A percentile compares a stretch with the other conserved stretches of the same genome.
phyloP scores from a whole-genome alignment of 2,329 filamentous ascomycete species.

The Paracoccidioides lutzii region DNA sequence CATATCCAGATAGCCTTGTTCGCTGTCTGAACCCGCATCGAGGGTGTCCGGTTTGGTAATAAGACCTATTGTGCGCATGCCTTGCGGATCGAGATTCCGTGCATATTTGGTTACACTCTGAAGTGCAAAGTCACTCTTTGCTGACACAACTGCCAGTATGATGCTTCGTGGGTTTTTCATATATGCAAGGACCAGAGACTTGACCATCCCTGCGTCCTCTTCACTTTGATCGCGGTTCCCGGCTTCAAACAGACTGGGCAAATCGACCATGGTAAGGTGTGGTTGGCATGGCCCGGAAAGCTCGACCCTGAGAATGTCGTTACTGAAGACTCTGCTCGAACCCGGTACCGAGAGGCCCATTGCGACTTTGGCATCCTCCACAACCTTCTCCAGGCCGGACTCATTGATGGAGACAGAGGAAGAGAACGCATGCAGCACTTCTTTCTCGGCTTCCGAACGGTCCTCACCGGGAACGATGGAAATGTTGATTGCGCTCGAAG shows the following conservation, averaged over 20 bases:
- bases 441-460: no score
- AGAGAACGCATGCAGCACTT: no score
- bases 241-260: constrained; percentile 9
- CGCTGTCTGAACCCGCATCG: constrained; percentile 15
- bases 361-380: constrained; percentile 6
- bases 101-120: constrained; percentile 42
- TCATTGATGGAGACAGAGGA: no score
- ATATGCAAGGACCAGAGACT: constrained; percentile 27
- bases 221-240: constrained; percentile 8
- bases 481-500: no score
- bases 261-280: constrained; percentile 10
- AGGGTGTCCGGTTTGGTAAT: constrained; percentile 24
- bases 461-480: no score
- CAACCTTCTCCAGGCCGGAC: no score
- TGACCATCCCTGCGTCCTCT: constrained; percentile 12
- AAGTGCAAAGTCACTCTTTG: constrained; percentile 40
- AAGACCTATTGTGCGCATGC: constrained; percentile 20
- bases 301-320: constrained; percentile 7
- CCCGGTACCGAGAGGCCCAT: constrained; percentile 13
- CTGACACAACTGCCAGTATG: constrained; percentile 43
- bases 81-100: constrained; percentile 14
- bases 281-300: constrained; percentile 7
- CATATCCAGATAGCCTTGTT: constrained; percentile 14
- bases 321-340: constrained; percentile 5
- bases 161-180: constrained; percentile 47